These are phyloP conservation scores for Celoporthe dispersa DNA, from an alignment of 2,329 filamentous ascomycete genomes.

Conservation along the genomic window DNA sequence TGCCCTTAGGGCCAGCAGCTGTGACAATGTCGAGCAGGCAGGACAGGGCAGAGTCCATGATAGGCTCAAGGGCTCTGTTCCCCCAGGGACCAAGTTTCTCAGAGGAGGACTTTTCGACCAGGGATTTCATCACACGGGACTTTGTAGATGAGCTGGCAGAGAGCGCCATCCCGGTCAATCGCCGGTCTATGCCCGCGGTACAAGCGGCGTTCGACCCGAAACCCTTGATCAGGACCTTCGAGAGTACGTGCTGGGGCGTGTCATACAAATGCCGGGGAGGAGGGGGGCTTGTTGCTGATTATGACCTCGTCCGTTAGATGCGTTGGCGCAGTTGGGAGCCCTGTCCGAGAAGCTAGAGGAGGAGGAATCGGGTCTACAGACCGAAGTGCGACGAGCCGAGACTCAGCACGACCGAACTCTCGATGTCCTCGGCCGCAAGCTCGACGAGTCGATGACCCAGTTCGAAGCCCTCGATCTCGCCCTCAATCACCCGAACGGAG, in stretches of 20 bases:
- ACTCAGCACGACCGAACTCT: conserved; percentile 90
- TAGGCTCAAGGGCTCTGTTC: conserved; percentile 68
- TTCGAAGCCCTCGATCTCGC: conserved; percentile 90
- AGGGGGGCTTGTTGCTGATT: conserved; percentile 34
- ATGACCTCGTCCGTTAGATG: conserved; percentile 47
- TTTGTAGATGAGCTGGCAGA: conserved; percentile 95
- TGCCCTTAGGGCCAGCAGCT: conserved; percentile 48
- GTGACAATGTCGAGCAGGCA: conserved; percentile 39
- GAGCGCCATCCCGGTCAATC: conserved; percentile 75
- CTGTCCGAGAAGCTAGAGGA: conserved; percentile 85
- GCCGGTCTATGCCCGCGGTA: conserved; percentile 71
- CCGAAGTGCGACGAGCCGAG: conserved; percentile 88
- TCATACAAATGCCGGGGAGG: neutral
- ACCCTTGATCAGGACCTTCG: conserved; percentile 93
- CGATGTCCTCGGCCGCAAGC: conserved; percentile 82
- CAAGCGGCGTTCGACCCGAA: conserved; percentile 83
- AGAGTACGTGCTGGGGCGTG: conserved; percentile 55
- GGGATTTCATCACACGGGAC: conserved; percentile 97
- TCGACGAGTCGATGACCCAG: conserved; percentile 88
- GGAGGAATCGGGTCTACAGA: conserved; percentile 87
- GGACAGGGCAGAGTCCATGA: conserved; percentile 42
- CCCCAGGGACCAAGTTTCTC: conserved; percentile 82
- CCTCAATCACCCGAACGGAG: conserved; percentile 64
- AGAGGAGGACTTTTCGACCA: conserved; percentile 83
- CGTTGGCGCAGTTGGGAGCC: conserved; percentile 68